phyloP scores from a whole-genome alignment of 495 filamentous ascomycete genomes.

The Aspergillus nanangensis region DNA sequence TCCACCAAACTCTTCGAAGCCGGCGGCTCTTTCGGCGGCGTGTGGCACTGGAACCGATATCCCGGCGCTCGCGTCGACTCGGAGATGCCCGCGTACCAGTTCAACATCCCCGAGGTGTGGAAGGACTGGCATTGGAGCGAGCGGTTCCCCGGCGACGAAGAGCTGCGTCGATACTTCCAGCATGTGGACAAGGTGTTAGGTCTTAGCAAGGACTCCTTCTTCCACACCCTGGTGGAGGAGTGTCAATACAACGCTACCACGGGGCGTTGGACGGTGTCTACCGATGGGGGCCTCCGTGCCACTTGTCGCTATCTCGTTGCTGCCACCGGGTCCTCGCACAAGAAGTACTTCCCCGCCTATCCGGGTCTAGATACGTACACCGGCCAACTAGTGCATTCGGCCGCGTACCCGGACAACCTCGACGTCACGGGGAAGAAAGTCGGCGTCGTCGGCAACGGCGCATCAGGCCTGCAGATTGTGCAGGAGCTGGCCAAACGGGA shows the following conservation, averaged over 20 bases:
- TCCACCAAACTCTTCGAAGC: conserved; percentile 39
- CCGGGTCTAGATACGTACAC: conserved; percentile 11
- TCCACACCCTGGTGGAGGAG: conserved; percentile 43
- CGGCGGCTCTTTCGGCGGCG: conserved; percentile 42
- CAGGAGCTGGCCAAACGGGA: conserved; percentile 28
- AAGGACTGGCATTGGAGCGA: conserved; percentile 49
- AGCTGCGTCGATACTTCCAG: conserved; percentile 52
- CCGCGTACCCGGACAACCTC: conserved; percentile 14
- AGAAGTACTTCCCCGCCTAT: conserved; percentile 17
- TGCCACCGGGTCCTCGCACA: conserved; percentile 17
- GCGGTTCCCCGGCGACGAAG: conserved; percentile 45
- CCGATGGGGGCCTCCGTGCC: conserved; percentile 7
- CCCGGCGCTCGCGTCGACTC: conserved; percentile 48
- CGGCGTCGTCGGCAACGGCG: conserved; percentile 22
- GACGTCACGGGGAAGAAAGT: conserved; percentile 18
- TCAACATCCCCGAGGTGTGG: conserved; percentile 46
- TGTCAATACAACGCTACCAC: conserved; percentile 36
- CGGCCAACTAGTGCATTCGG: conserved; percentile 14
- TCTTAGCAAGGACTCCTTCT: conserved; percentile 46
- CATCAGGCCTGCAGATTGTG: conserved; percentile 22
- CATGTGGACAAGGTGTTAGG: conserved; percentile 49
- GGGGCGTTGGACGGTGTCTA: conserved; percentile 23
- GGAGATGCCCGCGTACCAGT: conserved; percentile 48
- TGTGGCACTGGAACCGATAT: conserved; percentile 52
- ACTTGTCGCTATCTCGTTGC: conserved; percentile 25